Evolutionary conservation across 1,284 basidiomycete genomes (phyloP).

Genomic region (Apiotrichum veenhuisii): DNA sequence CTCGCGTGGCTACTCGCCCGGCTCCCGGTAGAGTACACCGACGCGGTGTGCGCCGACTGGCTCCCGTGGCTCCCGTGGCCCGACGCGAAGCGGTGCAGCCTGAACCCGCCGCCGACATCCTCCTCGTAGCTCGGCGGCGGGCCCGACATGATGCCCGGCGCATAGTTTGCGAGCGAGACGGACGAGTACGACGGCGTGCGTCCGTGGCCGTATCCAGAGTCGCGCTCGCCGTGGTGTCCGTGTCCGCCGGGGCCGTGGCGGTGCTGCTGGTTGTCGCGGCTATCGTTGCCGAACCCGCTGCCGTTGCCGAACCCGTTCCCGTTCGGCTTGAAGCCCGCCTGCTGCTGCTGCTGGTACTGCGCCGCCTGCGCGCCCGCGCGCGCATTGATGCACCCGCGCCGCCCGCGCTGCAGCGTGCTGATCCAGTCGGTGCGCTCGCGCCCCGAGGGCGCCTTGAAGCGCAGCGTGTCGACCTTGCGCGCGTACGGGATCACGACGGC

Average conservation of each 20-base stretch:
- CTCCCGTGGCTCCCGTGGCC: neutral
- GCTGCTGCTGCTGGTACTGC: too few species aligned
- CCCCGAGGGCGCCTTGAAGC: conserved; percentile 14
- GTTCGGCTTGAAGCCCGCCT: too few species aligned
- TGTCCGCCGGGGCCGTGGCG: too few species aligned
- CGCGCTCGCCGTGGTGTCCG: neutral
- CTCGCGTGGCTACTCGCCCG: neutral
- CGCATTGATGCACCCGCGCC: conserved; percentile 5
- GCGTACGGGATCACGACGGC: conserved; percentile 49
- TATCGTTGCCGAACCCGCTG: too few species aligned
- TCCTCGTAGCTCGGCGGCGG: too few species aligned
- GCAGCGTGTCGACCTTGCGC: conserved; percentile 6
- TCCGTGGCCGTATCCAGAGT: neutral
- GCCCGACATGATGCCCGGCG: too few species aligned
- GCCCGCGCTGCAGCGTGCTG: conserved; percentile 8
- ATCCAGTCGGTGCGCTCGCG: conserved; percentile 29
- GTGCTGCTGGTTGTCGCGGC: too few species aligned
- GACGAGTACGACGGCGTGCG: too few species aligned
- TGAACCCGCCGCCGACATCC: too few species aligned
- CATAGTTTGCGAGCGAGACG: too few species aligned
- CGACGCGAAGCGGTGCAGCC: too few species aligned
- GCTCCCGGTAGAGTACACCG: neutral
- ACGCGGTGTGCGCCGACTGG: neutral
- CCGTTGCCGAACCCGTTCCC: too few species aligned
- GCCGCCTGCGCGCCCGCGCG: neutral